Percentiles rank a stretch among this genome's conserved stretches.
Evolutionary conservation across 768 basidiomycete species (phyloP).

Genomic region (Amyloporia xantha): DNA sequence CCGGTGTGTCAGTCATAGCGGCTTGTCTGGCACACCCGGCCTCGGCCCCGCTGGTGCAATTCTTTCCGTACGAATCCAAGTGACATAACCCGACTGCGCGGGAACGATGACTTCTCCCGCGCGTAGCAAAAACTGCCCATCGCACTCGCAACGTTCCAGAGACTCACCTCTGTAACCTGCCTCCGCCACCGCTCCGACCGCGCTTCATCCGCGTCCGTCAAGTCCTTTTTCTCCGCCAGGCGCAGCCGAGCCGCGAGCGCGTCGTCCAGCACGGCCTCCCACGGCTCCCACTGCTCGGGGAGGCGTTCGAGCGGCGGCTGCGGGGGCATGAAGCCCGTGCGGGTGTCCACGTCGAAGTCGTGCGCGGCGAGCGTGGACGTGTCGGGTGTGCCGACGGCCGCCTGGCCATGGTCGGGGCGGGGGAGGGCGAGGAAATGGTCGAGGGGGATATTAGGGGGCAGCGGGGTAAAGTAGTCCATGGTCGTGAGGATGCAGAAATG

Average conservation of each 20-base stretch:
- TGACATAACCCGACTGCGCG: too few relatives aligned
- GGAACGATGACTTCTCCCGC: too few relatives aligned
- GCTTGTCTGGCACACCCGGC: too few relatives aligned
- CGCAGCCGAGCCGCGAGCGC: conserved; percentile 46
- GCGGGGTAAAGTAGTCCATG: background rate
- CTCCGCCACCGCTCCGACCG: conserved; percentile 36
- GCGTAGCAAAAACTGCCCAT: too few relatives aligned
- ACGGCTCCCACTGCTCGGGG: conserved; percentile 55
- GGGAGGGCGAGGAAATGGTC: conserved; percentile 31
- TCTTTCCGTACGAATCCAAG: too few relatives aligned
- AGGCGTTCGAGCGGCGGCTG: conserved; percentile 61
- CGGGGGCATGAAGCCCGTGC: conserved; percentile 89
- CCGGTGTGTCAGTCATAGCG: too few relatives aligned
- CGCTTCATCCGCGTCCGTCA: conserved; percentile 25
- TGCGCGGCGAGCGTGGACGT: conserved; percentile 33
- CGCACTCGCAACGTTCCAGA: conserved; percentile 1
- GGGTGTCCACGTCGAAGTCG: conserved; percentile 82
- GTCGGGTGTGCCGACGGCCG: conserved; percentile 25
- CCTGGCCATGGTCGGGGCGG: conserved; percentile 24
- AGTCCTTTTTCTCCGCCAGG: conserved; percentile 34
- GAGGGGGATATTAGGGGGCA: conserved; percentile 10
- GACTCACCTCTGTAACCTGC: conserved; percentile 34
- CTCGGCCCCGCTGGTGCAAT: too few relatives aligned
- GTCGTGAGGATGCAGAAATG: background rate
- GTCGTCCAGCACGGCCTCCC: conserved; percentile 58